Evolutionary conservation across 2,329 filamentous ascomycete species (phyloP), one percentile per base, ranked within the genome.

Genomic region (Diaporthe vexans): DNA sequence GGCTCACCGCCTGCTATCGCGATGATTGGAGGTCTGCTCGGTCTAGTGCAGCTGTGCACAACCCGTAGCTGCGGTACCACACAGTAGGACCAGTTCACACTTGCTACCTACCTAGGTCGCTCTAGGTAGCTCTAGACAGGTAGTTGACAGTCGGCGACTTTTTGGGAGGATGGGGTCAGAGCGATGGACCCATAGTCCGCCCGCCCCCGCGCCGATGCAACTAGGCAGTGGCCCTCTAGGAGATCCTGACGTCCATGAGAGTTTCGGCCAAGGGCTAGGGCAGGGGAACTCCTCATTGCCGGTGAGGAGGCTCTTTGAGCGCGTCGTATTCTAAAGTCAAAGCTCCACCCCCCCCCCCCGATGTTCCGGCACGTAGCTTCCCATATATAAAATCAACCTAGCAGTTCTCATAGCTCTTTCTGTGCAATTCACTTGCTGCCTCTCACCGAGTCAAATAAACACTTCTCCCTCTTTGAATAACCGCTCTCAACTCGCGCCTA

Each of bases 231-330:
- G 8, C 40, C 19, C 21, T 48, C 6, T 7, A 65, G 59, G 40
- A 48, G 40, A 40, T 68, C n/a, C n/a, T 68, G 29, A 54, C 33
- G 48, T 19, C 29, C n/a, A 3, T 10, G 46, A 67, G 29, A 67
- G n/a, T 67, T 52, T 67, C 46, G 37, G 33, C 21, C 46, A 26
- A 37, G 63, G 46, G 63, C 46, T 52, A 52, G 58, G 26, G 37
- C 26, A 52, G 61, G 46, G 40, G 29, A 26, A 52, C 11, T 21
- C 46, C 24, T 17, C 35, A 52, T 4, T 46, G 24, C 61, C 26
- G 43, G 33, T 48, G 61, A 51, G 26, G 21, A 51, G 61, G 8
- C 37, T 37, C 21, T 37, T 11, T 19, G 29, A 52, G 43, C 21
- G 13, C 33, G 40, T 40, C 33, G 37, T 40, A 40, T 19, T 40